Base-by-base conservation (phyloP, 257 asterid genomes). In the Nicotiana attenuata region DNA sequence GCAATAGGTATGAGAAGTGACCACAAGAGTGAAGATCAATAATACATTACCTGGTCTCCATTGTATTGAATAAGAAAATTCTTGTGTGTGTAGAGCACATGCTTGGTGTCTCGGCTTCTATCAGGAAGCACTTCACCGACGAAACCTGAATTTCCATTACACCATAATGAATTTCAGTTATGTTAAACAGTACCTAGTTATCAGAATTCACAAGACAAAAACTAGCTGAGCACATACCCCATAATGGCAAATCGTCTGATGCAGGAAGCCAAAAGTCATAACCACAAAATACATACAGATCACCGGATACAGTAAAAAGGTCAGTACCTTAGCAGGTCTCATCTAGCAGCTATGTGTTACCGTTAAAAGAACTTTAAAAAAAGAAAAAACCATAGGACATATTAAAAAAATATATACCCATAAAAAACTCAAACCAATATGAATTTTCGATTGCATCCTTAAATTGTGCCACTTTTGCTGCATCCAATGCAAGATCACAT, bases 211-310 rank as follows among this genome's bases (percentile, higher is more conserved):
- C n/a, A 76, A 31, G 47, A 47, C 52, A 78, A 24, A 65, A 66
- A 14, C 77, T 3, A 19, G 83, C 77, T 56, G 63, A 78, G 64
- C 31, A 50, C 91, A 81, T 93, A 93, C 97, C 97, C 97, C 97
- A 92, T 16, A 93, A 83, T 28, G 97, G 97, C 88, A 93, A 83
- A 88, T 89, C 96, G 84, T 92, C 97, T 91, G 92, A 88, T 69
- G 77, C 80, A 82, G 10, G 78, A 81, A 50, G 78, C 82, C 85
- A 84, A 80, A 82, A 14, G 35, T 64, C 19, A 65, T 29, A 50
- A 80, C 66, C 78, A 80, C 47, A 69, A 65, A 47, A 67, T 11
- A 75, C 55, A 67, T 11, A 75, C 55, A 79, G 52, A 81, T 17
- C 77, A n/a, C 41, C 24, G 83, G 71, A 81, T 26, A 87, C 85